These are phyloP conservation scores for Apiotrichum akiyoshidainum DNA, from an alignment of 1,284 basidiomycete species.

Conservation along the genomic window DNA sequence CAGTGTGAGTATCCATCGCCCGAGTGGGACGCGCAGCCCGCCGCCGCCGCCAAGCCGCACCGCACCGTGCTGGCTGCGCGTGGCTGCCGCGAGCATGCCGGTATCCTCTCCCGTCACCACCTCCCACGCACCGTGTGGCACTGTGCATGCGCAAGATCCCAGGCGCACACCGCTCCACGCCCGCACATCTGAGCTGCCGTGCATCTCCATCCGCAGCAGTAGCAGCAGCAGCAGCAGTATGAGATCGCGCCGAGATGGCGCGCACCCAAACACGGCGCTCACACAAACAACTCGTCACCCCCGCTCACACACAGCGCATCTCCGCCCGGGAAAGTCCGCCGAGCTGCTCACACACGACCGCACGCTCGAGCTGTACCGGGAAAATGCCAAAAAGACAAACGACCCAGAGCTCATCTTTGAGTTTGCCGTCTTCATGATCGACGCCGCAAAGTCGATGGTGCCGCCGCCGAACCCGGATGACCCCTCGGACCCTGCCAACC, in stretches of 20 bases:
- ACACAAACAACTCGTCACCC: not conserved
- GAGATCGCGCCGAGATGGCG: no score
- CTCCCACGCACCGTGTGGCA: no score
- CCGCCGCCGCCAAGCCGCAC: no score
- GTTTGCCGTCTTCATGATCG: conserved; percentile 97
- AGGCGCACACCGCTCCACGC: no score
- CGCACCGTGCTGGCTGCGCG: not conserved
- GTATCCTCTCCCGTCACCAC: no score
- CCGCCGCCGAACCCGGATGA: conserved; percentile 39
- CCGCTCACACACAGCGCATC: conserved; percentile 60
- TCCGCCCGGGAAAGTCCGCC: conserved; percentile 87
- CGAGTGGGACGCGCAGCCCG: no score
- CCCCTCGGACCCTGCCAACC: conserved; percentile 20
- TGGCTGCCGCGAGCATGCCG: no score
- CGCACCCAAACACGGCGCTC: not conserved
- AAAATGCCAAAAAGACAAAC: conserved; percentile 97
- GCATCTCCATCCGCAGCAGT: no score
- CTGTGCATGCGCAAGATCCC: no score
- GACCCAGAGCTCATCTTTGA: conserved; percentile 97
- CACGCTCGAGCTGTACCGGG: conserved; percentile 92
- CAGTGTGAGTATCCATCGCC: conserved; percentile 41
- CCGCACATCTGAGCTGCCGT: no score
- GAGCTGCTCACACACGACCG: conserved; percentile 89
- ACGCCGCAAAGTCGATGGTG: conserved; percentile 77
- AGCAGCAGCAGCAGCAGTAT: no score